Percentiles rank a stretch among this genome's conserved stretches.
Conservation (phyloP, 208 protist species). For the Trypanosoma platydactyli region DNA sequence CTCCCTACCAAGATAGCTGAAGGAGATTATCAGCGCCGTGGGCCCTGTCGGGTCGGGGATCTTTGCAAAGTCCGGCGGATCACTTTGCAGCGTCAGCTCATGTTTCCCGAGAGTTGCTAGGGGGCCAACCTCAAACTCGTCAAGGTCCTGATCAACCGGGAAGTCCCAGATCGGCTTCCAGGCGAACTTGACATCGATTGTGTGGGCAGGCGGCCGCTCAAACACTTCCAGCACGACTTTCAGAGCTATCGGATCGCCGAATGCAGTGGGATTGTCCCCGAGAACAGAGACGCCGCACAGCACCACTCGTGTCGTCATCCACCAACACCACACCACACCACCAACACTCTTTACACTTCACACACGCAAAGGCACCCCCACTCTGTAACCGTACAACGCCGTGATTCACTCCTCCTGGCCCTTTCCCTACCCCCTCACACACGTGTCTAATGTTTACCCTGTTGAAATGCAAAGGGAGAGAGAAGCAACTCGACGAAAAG, state of each 20-base stretch:
- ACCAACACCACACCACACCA: not conserved
- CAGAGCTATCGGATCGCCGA: slow-evolving; percentile 53
- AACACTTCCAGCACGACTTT: slow-evolving; percentile 67
- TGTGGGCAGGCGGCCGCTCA: slow-evolving; percentile 41
- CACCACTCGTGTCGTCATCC: slow-evolving; percentile 60
- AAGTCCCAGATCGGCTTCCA: slow-evolving; percentile 88
- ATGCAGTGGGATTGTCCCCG: slow-evolving; percentile 45
- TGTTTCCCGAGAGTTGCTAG: slow-evolving; percentile 58
- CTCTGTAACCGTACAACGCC: too few species aligned
- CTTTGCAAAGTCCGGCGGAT: slow-evolving; percentile 59
- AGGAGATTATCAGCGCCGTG: slow-evolving; percentile 68
- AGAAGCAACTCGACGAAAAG: too few species aligned
- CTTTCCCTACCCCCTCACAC: too few species aligned
- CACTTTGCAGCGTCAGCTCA: slow-evolving; percentile 65
- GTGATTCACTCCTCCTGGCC: too few species aligned
- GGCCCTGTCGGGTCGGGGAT: slow-evolving; percentile 83
- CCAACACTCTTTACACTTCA: too few species aligned
- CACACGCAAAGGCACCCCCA: too few species aligned
- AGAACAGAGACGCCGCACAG: slow-evolving; percentile 50
- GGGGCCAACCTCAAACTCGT: slow-evolving; percentile 81
- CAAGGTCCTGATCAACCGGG: slow-evolving; percentile 72
- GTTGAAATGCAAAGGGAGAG: too few species aligned
- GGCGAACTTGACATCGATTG: slow-evolving; percentile 72
- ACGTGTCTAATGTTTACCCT: too few species aligned
- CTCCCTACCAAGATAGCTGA: slow-evolving; percentile 62